Evolutionary conservation across 2,329 filamentous ascomycete species (phyloP), one percentile per base, ranked within the genome.

Genomic region (Monosporascus sp.): DNA sequence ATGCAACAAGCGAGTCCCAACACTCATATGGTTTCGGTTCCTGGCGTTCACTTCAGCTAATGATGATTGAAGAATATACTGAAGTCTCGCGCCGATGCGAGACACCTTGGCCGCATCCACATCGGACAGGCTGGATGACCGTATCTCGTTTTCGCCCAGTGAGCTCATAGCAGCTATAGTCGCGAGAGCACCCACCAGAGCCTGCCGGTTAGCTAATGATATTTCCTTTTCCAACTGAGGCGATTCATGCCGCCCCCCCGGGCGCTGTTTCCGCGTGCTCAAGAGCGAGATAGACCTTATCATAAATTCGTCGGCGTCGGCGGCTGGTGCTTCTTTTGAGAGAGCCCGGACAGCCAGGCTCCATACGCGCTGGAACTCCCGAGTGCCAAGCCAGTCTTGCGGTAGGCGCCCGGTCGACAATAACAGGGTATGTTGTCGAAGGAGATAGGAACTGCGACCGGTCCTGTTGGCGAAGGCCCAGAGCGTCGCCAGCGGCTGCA

Each of bases 341-440:
- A 79, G 53, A 7, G 56, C 57, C 20, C 69, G 69, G 20, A 74
- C 63, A 3, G 72, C 65, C 9, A 62, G 58, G 3, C 65, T 66
- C 77, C 77, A 80, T 27, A 77, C 43, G 1, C 57, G 53, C n/a
- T 65, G 61, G 51, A 78, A 74, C 3, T 68, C 70, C 24, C 60
- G 64, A 0, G 74, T 76, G 5, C 71, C 70, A 25, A 80, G 62
- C 77, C 77, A 80, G 9, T 71, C 66, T 5, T 65, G 50, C 0
- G 74, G 74, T 24, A 80, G 58, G 5, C 57, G 53, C 2, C 65
- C 66, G 35, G 57, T 60, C 5, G 63, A 58, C 24, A 80, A 58
- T 18, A 79, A 57, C 0, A 39, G 52, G 1, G 69, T 63, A 20
- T 77, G 60, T 41, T 72, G 67, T 36, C 69, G 66, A 27, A 77